Evolutionary conservation across 352 stramenopile genomes (phyloP), one percentile per base, ranked within the genome.

Genomic region (Globisporangium carolinianum): DNA sequence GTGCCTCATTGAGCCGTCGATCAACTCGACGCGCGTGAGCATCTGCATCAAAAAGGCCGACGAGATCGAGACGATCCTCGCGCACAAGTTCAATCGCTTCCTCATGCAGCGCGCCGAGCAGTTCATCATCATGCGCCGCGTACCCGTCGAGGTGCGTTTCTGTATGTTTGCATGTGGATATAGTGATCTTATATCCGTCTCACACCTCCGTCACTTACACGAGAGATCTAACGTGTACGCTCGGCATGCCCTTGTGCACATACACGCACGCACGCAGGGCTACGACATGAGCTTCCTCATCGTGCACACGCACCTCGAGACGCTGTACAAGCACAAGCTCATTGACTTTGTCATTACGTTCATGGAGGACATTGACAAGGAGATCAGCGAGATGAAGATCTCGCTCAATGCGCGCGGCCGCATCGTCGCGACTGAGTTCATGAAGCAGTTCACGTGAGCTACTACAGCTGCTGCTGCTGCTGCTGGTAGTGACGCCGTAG

Each of bases 331-430:
- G 71, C 89, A 98, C 74, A 98, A 98, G 74, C 76, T 98, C 50
- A 94, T 98, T 54, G 90, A 98, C 72, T 98, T 98, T 63, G 94
- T 98, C 71, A 97, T 98, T 67, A 86, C 95, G 64, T 98, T 98
- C 75, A 98, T 98, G 94, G 91, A 98, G 69, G 95, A 98, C 59
- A 98, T 98, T 60, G 94, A 98, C 80, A 97, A 97, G 75, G 94
- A 98, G 69, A 98, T 98, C 73, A 98, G 90, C 65, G 91, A 90
- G 39, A 98, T 98, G 93, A 98, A 98, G 66, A 98, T 98, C 71
- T 92, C 91, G 47, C 80, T 98, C 47, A 98, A 98, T 65, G 87
- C 91, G 10, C 84, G 94, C 53, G 91, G 90, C 43, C 79, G 94
- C 57, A 95, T 96, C 55, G 93, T 98, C 55, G 94, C 94, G 0